phyloP scores from a whole-genome alignment of 2,329 filamentous ascomycete species.

The Cercospora janseana region DNA sequence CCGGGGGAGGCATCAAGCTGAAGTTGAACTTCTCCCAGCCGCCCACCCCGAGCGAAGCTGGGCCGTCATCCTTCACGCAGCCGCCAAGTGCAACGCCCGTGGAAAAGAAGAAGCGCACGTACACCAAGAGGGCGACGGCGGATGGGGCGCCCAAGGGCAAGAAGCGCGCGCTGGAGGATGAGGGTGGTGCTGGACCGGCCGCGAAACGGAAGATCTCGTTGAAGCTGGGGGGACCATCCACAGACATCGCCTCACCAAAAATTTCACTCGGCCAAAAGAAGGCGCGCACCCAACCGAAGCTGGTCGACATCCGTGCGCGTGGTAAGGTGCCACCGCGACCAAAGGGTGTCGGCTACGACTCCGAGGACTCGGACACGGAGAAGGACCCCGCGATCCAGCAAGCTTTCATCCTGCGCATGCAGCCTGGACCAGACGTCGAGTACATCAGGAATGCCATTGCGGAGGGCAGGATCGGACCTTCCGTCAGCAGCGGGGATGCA shows the following conservation, averaged over 20 bases:
- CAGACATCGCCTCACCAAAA: conserved; percentile 36
- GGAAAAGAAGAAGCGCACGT: conserved; percentile 43
- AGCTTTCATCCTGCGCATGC: conserved; percentile 85
- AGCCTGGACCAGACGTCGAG: conserved; percentile 80
- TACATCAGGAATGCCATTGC: conserved; percentile 74
- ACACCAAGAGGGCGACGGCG: conserved; percentile 41
- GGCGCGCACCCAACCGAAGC: conserved; percentile 26
- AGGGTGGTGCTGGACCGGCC: conserved; percentile 34
- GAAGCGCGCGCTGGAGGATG: conserved; percentile 38
- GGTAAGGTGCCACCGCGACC: conserved; percentile 44
- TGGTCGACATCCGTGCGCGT: conserved; percentile 26
- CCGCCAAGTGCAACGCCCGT: conserved; percentile 30
- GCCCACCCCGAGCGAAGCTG: conserved; percentile 29
- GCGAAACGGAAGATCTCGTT: conserved; percentile 37
- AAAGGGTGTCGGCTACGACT: conserved; percentile 88
- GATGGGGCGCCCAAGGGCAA: conserved; percentile 33
- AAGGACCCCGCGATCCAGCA: conserved; percentile 84
- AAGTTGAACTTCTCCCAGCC: conserved; percentile 33
- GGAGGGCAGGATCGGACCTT: conserved; percentile 66
- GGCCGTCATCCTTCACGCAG: conserved; percentile 27
- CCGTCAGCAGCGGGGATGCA: conserved; percentile 64
- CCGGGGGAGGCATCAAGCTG: conserved; percentile 22
- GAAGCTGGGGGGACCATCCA: conserved; percentile 32
- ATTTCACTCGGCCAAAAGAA: conserved; percentile 51
- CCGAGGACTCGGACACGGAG: conserved; percentile 88